Evolutionary conservation across 2,329 filamentous ascomycete genomes (phyloP).

Genomic region (Hyphodiscus sp.): DNA sequence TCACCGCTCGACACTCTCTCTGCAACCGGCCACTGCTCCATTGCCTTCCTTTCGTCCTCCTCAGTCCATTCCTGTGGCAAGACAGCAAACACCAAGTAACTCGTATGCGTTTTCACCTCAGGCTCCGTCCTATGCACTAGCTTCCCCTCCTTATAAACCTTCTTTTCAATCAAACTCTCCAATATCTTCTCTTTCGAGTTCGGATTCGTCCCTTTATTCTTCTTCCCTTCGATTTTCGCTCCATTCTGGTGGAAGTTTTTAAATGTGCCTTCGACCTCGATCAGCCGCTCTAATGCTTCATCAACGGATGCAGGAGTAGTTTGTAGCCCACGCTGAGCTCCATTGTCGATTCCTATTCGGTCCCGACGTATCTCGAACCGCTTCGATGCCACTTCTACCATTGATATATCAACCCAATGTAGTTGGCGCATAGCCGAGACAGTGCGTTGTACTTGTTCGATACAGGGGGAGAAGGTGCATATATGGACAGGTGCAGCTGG

Average conservation of each 20-base stretch:
- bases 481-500: slow-evolving; percentile 67
- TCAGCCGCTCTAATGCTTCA: slow-evolving; percentile 69
- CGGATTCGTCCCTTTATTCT: slow-evolving; percentile 29
- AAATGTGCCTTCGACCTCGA: slow-evolving; percentile 64
- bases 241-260: slow-evolving; percentile 51
- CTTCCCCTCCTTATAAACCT: slow-evolving; percentile 68
- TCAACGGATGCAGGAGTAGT: slow-evolving; percentile 63
- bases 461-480: slow-evolving; percentile 94
- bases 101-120: slow-evolving; percentile 92
- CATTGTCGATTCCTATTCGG: slow-evolving; percentile 61
- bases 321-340: slow-evolving; percentile 49
- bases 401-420: slow-evolving; percentile 87
- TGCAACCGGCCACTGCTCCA: slow-evolving; percentile 46
- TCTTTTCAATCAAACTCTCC: slow-evolving; percentile 33
- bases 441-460: slow-evolving; percentile 89
- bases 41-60: slow-evolving; percentile 67
- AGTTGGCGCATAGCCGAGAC: slow-evolving; percentile 71
- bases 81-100: slow-evolving; percentile 91
- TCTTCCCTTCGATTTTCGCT: slow-evolving; percentile 24
- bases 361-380: slow-evolving; percentile 79
- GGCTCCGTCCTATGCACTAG: slow-evolving; percentile 75
- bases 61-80: slow-evolving; percentile 81
- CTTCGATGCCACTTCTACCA: slow-evolving; percentile 81
- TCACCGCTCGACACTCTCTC: slow-evolving; percentile 15
- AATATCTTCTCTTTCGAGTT: slow-evolving; percentile 29